Evolutionary conservation across 352 stramenopile species (phyloP), one percentile per base, ranked within the genome.

Genomic region (Aphanomyces stellatus): DNA sequence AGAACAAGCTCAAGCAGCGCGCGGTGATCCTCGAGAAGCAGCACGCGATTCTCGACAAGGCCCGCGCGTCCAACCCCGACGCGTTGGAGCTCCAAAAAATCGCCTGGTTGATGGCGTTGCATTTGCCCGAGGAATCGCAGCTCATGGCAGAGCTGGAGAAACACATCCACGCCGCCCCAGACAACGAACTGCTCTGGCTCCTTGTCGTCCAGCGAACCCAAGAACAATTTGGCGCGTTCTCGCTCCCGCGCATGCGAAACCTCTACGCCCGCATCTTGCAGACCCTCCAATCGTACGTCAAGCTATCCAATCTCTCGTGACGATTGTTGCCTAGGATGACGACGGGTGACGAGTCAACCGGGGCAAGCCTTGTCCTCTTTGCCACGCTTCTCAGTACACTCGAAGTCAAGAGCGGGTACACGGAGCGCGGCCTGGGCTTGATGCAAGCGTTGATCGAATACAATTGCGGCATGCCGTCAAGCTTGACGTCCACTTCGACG

Each of bases 151-250:
- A 81, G 2, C 28, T 95, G 11, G 84, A 93, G 43, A 33, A 53
- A 17, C 59, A 89, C n/a, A 64, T 95, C 1, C 72, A 73, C 37
- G 59, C 60, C 37, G 81, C 91, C 57, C 51, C 69, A 34, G 77
- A 72, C 3, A 88, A 82, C 68, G 64, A 55, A 1, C 65, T 76
- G 6, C 56, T 91, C 28, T 95, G 86, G 86, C 25, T 76, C 22
- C 80, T 80, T 27, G 55, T 90, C 35, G 40, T 95, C 11, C 57
- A 76, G 41, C 72, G 42, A 51, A 71, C 63, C 1, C 78, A 85
- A 28, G 77, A 91, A 60, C 79, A 84, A 17, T 95, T 93, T 71
- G 72, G 78, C 25, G 76, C 56, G 31, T 95, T 95, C 60, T 88
- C 80, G 1, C 76, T 93, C 66, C 72, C 84, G 6, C 72, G 77